A percentile compares a stretch with the other conserved stretches of the same genome.
Conservation (phyloP, 2,329 filamentous ascomycete genomes). For the Fusarium cyanostomum region DNA sequence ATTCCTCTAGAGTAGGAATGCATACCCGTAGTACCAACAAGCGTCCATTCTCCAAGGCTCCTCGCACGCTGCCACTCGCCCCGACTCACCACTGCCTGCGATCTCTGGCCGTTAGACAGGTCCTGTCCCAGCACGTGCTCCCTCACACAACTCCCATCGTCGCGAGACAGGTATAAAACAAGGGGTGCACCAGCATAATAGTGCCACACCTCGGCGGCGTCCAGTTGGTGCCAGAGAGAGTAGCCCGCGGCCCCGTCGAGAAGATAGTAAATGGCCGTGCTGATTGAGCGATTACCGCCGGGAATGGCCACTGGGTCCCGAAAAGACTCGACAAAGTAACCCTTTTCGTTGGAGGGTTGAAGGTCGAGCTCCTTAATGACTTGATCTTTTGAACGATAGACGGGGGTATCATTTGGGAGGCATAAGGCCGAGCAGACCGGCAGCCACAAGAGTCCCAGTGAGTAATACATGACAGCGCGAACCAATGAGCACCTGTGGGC, state of each 20-base stretch:
- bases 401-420: too few species aligned
- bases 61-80: slow-evolving; percentile 20
- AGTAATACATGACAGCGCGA: too few species aligned
- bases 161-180: slow-evolving; percentile 53
- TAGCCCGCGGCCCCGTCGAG: slow-evolving; percentile 54
- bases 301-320: slow-evolving; percentile 47
- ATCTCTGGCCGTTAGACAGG: slow-evolving; percentile 10
- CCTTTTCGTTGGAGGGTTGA: slow-evolving; percentile 57
- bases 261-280: slow-evolving; percentile 64
- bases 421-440: too few species aligned
- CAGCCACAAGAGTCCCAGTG: too few species aligned
- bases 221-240: slow-evolving; percentile 61
- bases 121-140: slow-evolving; percentile 15
- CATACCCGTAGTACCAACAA: slow-evolving; percentile 29
- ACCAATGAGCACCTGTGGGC: too few species aligned
- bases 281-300: slow-evolving; percentile 51
- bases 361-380: slow-evolving; percentile 56
- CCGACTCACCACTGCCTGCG: slow-evolving; percentile 12
- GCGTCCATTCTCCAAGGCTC: slow-evolving; percentile 22
- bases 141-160: slow-evolving; percentile 50
- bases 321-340: slow-evolving; percentile 59
- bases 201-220: slow-evolving; percentile 62
- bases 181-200: slow-evolving; percentile 63
- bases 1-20: fast-evolving
- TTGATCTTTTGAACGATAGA: slow-evolving; percentile 40